phyloP scores from a whole-genome alignment of 345 rosid genomes.

The Toxicodendron radicans region DNA sequence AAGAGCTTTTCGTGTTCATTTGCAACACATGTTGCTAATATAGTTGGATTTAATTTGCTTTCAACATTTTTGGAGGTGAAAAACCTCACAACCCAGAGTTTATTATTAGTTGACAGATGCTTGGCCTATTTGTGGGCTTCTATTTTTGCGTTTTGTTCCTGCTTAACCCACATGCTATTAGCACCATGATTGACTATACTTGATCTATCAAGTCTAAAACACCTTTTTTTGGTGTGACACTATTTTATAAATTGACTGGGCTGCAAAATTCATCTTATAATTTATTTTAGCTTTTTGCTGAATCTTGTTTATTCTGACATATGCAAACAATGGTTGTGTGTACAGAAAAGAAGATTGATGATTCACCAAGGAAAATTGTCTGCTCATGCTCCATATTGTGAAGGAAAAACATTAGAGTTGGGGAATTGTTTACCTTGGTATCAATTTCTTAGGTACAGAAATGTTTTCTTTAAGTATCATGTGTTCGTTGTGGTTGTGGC shows the following conservation, averaged over 20 bases:
- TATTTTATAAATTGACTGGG: not conserved
- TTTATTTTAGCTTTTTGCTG: not conserved
- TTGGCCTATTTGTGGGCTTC: too few relatives aligned
- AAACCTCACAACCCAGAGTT: not conserved
- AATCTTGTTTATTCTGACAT: slow-evolving; percentile 10
- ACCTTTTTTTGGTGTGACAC: not conserved
- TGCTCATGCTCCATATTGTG: slow-evolving; percentile 87
- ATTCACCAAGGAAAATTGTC: slow-evolving; percentile 63
- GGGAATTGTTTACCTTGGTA: slow-evolving; percentile 18
- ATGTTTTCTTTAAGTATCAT: slow-evolving; percentile 26
- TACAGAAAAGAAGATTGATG: slow-evolving; percentile 86
- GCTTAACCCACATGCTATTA: too few relatives aligned
- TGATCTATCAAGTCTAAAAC: not conserved
- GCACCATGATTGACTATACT: too few relatives aligned
- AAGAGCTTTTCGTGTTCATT: not conserved
- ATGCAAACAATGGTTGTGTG: slow-evolving; percentile 16
- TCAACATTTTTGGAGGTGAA: not conserved
- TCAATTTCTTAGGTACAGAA: slow-evolving; percentile 46
- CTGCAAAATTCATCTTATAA: not conserved
- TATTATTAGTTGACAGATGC: not conserved
- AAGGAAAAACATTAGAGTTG: slow-evolving; percentile 34
- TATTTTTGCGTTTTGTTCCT: too few relatives aligned
- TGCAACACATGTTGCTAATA: not conserved
- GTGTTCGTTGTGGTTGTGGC: slow-evolving; percentile 24
- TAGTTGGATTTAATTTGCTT: not conserved